Evolutionary conservation across 805 yeast species (phyloP).

Genomic region (Kazachstania psychrophila): DNA sequence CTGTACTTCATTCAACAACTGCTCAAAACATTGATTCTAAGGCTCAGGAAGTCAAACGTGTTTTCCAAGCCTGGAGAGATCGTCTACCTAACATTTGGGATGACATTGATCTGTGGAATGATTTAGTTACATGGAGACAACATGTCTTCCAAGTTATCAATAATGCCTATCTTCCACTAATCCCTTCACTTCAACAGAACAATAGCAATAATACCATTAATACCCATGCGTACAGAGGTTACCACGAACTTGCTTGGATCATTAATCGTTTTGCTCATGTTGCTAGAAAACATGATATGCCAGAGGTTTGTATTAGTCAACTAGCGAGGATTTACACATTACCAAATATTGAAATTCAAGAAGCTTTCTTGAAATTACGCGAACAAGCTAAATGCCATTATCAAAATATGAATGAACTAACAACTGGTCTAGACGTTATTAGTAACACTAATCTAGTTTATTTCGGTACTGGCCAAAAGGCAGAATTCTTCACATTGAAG

Average conservation of each 20-base stretch:
- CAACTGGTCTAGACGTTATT: slow-evolving; percentile 93
- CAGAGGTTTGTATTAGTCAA: slow-evolving; percentile 91
- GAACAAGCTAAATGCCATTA: slow-evolving; percentile 98
- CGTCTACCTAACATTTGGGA: slow-evolving; percentile 95
- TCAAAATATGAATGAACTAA: slow-evolving; percentile 80
- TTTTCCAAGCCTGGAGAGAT: slow-evolving; percentile 95
- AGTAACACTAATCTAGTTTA: slow-evolving; percentile 92
- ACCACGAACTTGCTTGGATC: slow-evolving; percentile 98
- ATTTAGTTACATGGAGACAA: slow-evolving; percentile 95
- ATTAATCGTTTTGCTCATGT: slow-evolving; percentile 97
- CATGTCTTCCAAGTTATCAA: slow-evolving; percentile 96
- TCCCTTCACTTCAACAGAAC: slow-evolving; percentile 71
- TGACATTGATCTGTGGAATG: slow-evolving; percentile 96
- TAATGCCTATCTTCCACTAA: slow-evolving; percentile 85
- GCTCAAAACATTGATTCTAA: slow-evolving; percentile 87
- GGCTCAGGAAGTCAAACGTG: slow-evolving; percentile 89
- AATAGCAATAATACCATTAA: slow-evolving; percentile 63
- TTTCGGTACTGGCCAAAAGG: slow-evolving; percentile 95
- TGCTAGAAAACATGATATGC: slow-evolving; percentile 92
- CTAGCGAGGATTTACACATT: slow-evolving; percentile 86
- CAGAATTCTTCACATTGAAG: slow-evolving; percentile 93
- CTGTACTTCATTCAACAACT: slow-evolving; percentile 78
- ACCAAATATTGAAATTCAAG: slow-evolving; percentile 97
- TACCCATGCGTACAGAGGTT: slow-evolving; percentile 94
- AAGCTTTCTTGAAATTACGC: slow-evolving; percentile 87